Evolutionary conservation across 2,329 filamentous ascomycete species (phyloP), one percentile per base, ranked within the genome.

Genomic region (Pseudogymnoascus sp.): DNA sequence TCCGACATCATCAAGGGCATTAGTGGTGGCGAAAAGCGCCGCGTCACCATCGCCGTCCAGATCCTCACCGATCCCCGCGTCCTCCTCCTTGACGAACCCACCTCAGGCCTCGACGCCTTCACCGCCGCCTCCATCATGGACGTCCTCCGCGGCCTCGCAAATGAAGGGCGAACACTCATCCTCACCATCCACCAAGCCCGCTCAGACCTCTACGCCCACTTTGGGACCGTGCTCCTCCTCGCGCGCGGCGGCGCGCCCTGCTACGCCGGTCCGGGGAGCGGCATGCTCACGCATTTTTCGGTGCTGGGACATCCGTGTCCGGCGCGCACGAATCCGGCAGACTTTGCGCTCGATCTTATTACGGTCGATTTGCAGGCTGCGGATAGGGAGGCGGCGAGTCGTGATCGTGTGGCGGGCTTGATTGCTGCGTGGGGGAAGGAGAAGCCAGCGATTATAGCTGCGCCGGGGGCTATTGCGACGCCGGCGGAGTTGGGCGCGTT

Each of bases 161-260:
- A 84, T 21, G 89, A 92, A 74, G 89, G 89, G 1, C 82, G 88
- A 5, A 92, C 89, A 0, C 74, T 92, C 1, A 84, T 92, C 47
- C 78, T 91, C n/a, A 91, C 88, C 0, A 90, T 92, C 37, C 89
- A 92, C 64, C 89, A 92, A 72, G 86, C 88, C 1, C 83, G 89
- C 2, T 90, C 87, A 0, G 87, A 91, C 66, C 74, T 91, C 0
- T 92, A 91, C 70, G 77, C 78, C 19, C 82, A 86, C 65, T 92
- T 92, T 70, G 87, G 87, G 0, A 89, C 87, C 63, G 80, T 92
- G 0, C 75, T 92, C 1, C 81, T 92, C 0, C 79, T 92, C 1
- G 87, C 89, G 0, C 79, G 87, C 14, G 89, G 88, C 0, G 89
- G 89, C 0, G 80, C 81, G 24, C 82, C 86, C 0, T 85, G 87